Evolutionary conservation across 805 yeast species (phyloP), one percentile per base, ranked within the genome.

Genomic region (Hanseniaspora valbyensis): DNA sequence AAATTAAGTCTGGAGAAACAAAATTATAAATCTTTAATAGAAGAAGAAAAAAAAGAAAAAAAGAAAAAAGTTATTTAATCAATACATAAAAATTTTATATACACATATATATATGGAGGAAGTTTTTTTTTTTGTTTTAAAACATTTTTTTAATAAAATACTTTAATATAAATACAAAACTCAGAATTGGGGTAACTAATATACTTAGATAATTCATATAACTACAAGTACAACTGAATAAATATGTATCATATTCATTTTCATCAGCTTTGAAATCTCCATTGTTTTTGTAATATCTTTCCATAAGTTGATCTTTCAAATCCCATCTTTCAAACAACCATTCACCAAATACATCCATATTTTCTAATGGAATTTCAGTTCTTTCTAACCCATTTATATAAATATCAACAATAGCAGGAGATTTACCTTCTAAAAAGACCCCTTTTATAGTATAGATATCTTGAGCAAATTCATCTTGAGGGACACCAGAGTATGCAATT

Each of bases 251-350:
- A 22, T 22, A 40, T 1, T 25, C 37, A 14, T 12, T 14, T 3
- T 39, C 25, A 2, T 30, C 14, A 2, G 26, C 25, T 5, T 25
- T 29, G 54, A 82, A 81, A 2, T 69, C 55, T 7, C 90, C 88
- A 12, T 68, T 66, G 13, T 67, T 59, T 59, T 76, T 80, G 19
- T 48, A 48, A 58, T 77, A 85, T 16, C 62, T 60, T n/a, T 74
- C 79, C 77, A 92, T 70, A 44, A 81, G 62, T 43, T 63, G 66
- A 64, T 92, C 97, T 64, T 92, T 92, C 55, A 77, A 81, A 18
- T 67, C 59, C 97, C 97, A 92, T 10, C 76, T 66, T 2, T 72
- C 65, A 54, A 70, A 72, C 42, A 92, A 65, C 98, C 98, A 92
- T 22, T 73, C 66, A 49, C 80, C 83, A 60, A 92, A 88, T 52